Base-by-base conservation (phyloP, 768 basidiomycete species). In the Tulasnella calospora region DNA sequence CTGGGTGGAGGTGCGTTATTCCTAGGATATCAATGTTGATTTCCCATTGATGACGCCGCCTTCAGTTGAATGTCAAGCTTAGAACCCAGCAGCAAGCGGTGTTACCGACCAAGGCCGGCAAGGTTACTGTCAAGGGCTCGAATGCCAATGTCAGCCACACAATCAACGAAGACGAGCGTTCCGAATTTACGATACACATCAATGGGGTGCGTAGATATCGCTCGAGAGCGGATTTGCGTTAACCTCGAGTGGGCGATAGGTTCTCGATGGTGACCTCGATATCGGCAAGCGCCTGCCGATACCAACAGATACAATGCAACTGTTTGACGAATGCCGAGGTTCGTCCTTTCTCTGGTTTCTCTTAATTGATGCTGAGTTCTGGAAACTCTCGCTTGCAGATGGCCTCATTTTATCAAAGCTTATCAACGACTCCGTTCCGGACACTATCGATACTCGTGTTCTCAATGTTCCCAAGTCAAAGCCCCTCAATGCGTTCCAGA, bases 381-480 rank as follows among this genome's bases (percentile, higher is more conserved):
- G 19, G 10, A 76, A 41, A 61, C 23, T 17, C 71, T 41, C 67
- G 30, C 76, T 30, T 40, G 23, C 80, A 88, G 97, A 99, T 82
- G 98, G 97, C 80, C 87, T 99, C 83, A 91, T 99, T 82, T 92
- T 99, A 40, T 98, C 94, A 85, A 99, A 98, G 88, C 92, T 99
- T 81, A 95, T 99, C 88, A 97, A 99, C 85, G 97, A 99, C 86
- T 97, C 98, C 67, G 98, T 99, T 4, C 97, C 98, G 15, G 97
- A 99, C 85, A 99, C 98, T 8, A 99, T 99, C 86, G 97, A 99
- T 86, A 93, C 91, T 80, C 97, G 98, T 88, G 98, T 99, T 9
- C 88, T 99, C 81, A 99, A 99, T 88, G 97, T 93, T 84, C 90
- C 96, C 0, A 88, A 88, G 3, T 81, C 88, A 3, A 97, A 95